phyloP scores from a whole-genome alignment of 768 basidiomycete genomes.

The Pisolithus sp. region DNA sequence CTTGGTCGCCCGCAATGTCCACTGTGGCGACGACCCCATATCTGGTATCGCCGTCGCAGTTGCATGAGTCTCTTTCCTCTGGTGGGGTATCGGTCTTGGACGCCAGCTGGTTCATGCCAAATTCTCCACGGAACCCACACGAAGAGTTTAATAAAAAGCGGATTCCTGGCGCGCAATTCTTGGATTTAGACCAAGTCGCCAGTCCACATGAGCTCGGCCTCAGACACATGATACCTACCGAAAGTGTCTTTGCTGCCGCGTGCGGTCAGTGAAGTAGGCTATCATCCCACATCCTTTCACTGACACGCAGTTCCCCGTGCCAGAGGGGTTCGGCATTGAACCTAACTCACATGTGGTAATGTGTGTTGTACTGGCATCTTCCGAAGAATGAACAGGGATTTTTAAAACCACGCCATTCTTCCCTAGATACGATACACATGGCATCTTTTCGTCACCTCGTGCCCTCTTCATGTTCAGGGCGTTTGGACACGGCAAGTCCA shows the following conservation, averaged over 20 bases:
- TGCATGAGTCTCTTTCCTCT: constrained; percentile 33
- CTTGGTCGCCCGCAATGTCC: constrained; percentile 27
- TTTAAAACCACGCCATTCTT: constrained; percentile 5
- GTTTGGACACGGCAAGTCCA: constrained; percentile 82
- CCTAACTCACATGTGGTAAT: constrained; percentile 76
- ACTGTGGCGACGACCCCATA: constrained; percentile 36
- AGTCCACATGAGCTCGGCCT: constrained; percentile 71
- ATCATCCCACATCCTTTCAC: constrained; percentile 1
- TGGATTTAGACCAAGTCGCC: constrained; percentile 78
- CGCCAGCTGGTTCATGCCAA: constrained; percentile 93
- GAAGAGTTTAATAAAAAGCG: constrained; percentile 63
- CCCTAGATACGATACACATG: constrained; percentile 79
- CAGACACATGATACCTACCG: constrained; percentile 90
- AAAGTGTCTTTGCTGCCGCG: constrained; percentile 63
- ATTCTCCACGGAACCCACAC: constrained; percentile 60
- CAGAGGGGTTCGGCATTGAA: constrained; percentile 67
- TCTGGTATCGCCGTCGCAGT: constrained; percentile 45
- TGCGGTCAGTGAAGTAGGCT: constrained; percentile 52
- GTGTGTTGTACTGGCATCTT: constrained; percentile 34
- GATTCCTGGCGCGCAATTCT: constrained; percentile 65
- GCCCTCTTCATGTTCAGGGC: constrained; percentile 92
- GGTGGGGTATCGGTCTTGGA: constrained; percentile 48
- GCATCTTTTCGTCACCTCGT: constrained; percentile 88
- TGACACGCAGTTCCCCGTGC: constrained; percentile 12
- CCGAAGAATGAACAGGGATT: constrained; percentile 1